Conservation (phyloP, 2,329 filamentous ascomycete species). For the Daldinia sp. region DNA sequence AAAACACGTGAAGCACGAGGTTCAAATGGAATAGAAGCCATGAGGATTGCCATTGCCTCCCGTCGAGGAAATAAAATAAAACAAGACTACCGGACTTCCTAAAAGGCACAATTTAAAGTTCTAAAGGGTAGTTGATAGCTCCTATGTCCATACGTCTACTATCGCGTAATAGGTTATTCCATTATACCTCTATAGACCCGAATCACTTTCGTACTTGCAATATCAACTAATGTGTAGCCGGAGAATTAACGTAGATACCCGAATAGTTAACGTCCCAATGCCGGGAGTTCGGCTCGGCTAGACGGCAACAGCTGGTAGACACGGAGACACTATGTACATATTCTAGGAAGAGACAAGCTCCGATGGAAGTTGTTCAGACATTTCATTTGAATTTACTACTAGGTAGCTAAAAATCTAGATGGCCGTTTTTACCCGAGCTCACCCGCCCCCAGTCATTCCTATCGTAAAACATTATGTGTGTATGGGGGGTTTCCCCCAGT, state of each 20-base stretch:
- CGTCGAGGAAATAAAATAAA: not conserved
- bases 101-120: too few species aligned
- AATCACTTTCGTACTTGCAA: not conserved
- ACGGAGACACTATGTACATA: not conserved
- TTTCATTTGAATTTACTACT: slow-evolving; percentile 32
- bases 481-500: slow-evolving; percentile 27
- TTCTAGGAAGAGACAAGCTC: not conserved
- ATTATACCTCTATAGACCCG: not conserved
- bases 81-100: too few species aligned
- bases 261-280: slow-evolving; percentile 27
- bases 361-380: slow-evolving; percentile 16
- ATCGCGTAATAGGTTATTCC: not conserved
- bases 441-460: slow-evolving; percentile 41
- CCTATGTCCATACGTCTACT: not conserved
- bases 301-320: slow-evolving; percentile 6
- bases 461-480: slow-evolving; percentile 40
- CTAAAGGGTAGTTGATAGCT: too few species aligned
- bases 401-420: slow-evolving; percentile 39
- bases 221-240: slow-evolving; percentile 2
- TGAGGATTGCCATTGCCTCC: not conserved
- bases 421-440: slow-evolving; percentile 41
- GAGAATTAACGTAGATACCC: slow-evolving; percentile 25
- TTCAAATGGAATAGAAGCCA: not conserved
- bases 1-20: not conserved
- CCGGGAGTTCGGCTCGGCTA: slow-evolving; percentile 19